Base-by-base conservation (phyloP, 164 flowering plant genomes). In the Dillenia suffruticosa region DNA sequence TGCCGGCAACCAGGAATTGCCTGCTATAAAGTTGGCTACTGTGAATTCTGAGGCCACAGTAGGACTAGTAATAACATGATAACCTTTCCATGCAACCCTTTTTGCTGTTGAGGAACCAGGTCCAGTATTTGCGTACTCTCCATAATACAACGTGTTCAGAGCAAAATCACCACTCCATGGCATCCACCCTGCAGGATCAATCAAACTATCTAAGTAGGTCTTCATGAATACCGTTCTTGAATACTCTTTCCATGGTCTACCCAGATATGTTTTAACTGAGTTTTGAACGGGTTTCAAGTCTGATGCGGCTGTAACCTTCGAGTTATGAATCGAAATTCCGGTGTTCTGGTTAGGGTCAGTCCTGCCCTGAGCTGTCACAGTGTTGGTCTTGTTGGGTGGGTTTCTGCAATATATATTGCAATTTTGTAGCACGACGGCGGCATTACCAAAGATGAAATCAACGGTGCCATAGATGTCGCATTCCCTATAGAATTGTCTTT, bases 391-490 rank as follows among this genome's bases (percentile, higher is more conserved):
- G 70, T 64, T 67, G 0, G 76, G 84, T 2, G 87, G 84, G 32
- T 61, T 63, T 2, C 90, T 69, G 0, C 82, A 56, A n/a, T 60
- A 75, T 5, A 87, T 84, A 74, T 79, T 83, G 61, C 92, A 87
- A 53, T 77, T 80, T 49, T 86, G 87, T 12, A 86, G 44, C 0
- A 87, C 93, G 5, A 74, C 90, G 0, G 87, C 93, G 1, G 94
- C 85, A 32, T 88, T 85, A 9, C 94, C 94, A 48, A 88, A 88
- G 3, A 88, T 88, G 72, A 88, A 85, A 55, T 88, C 94, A 0
- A 85, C 85, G 0, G 90, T 87, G 1, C 93, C 93, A 16, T 82
- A 84, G 4, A 87, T 77, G 76, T 85, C 72, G 45, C 94, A 85
- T 13, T 88, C 80, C 11, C 71, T 68, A 57, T 88, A 88, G 67